Conservation (phyloP, 2,329 filamentous ascomycete genomes). For the Cryphonectria radicalis region DNA sequence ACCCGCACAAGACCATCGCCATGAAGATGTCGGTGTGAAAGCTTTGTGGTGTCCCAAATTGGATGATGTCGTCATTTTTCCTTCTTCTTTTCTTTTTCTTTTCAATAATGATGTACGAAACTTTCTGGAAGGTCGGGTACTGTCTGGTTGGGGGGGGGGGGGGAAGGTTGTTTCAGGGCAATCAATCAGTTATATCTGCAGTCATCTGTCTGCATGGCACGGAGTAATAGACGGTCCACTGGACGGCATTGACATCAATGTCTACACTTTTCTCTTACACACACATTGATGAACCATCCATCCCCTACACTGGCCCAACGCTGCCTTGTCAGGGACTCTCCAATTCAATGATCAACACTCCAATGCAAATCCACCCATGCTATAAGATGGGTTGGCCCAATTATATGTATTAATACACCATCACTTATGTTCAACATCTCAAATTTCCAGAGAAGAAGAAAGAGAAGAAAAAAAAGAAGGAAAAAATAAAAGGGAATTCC, state of each 20-base stretch:
- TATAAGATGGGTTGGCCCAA: background rate
- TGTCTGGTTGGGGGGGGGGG: background rate
- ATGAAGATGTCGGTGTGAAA: constrained; percentile 97
- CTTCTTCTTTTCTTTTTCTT: background rate
- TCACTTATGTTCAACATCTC: background rate
- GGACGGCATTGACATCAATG: background rate
- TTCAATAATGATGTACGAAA: background rate
- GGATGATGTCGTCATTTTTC: background rate
- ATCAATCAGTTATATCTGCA: background rate
- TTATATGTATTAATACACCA: background rate
- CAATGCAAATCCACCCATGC: background rate
- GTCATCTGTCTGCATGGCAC: background rate
- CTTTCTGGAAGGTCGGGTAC: background rate
- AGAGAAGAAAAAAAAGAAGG: too few relatives aligned
- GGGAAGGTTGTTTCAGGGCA: too few relatives aligned
- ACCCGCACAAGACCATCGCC: constrained; percentile 86
- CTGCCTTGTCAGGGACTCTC: background rate
- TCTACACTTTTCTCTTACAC: background rate
- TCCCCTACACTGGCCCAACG: background rate
- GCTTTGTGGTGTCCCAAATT: too few relatives aligned
- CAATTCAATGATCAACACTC: background rate
- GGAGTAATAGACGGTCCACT: background rate
- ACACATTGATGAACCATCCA: background rate
- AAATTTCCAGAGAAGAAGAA: background rate
- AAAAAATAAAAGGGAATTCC: too few relatives aligned